Evolutionary conservation across 495 filamentous ascomycete species (phyloP), one percentile per base, ranked within the genome.

Genomic region (Choiromyces venosus): DNA sequence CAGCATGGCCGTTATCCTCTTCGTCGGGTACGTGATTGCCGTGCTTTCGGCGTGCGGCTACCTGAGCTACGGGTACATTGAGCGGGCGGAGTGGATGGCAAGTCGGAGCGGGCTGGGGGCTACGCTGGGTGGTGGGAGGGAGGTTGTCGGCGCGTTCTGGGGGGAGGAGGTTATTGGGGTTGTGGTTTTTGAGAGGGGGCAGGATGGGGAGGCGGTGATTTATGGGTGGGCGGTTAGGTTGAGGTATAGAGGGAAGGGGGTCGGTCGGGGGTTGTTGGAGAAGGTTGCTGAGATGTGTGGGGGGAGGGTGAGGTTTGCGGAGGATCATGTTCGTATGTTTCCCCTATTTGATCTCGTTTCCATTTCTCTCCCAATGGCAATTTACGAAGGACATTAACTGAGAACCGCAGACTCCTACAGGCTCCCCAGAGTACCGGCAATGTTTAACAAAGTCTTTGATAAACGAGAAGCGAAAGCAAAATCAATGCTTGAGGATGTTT

Each of bases 141-240:
- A 84, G 72, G 81, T 90, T 19, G 77, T 90, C 0, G 83, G 89
- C 21, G 85, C 86, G 19, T 84, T 83, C 71, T 89, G 86, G 78
- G 87, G 87, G 8, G 84, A 85, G 8, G 68, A 76, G 66, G 78
- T 92, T 21, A 89, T 92, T 86, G 35, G 86, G 89, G 3, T 74
- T 90, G 72, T 82, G 85, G 68, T 78, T 79, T 44, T 81, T 75
- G 74, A 71, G 65, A 25, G 80, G 74, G 76, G 81, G 29, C 79
- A 75, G 46, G 87, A 84, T 14, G 87, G 84, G 37, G 81, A 82
- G 68, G 86, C 85, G 5, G 82, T 91, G 25, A 89, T 94, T 66
- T 84, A 90, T 35, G 92, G 90, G 0, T 94, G 92, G 91, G 92
- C 92, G 4, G 90, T 93, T 0, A 85, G 86, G 80, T 73, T 88